Base-by-base conservation (phyloP, 208 protist genomes). In the Kentomonas sorsogonicus region DNA sequence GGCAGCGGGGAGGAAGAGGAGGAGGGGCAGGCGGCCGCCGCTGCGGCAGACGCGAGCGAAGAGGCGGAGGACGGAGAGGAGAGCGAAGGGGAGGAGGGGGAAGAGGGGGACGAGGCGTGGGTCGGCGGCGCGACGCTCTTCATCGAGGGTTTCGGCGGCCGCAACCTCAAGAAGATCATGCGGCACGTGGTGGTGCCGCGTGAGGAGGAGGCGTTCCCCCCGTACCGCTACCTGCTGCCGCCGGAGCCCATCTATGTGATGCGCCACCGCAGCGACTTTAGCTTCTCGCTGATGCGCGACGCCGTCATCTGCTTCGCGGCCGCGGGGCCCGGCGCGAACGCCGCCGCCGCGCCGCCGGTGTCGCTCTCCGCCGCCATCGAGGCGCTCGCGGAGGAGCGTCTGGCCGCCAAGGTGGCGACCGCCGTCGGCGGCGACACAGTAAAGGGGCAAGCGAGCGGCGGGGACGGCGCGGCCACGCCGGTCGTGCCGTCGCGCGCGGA, bases 171-270 rank as follows among this genome's bases (percentile, higher is more conserved):
- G 60, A 86, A 86, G 53, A 71, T 86, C 26, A 72, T 62, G 15
- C 83, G 83, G 16, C 74, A 86, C 66, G 53, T 75, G 5, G 61
- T 84, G 29, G 13, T 91, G 33, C 60, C 61, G 53, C 60, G 71
- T 69, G 52, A 77, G 44, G 23, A 62, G 51, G 53, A 63, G 22
- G 5, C 69, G 54, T 74, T 91, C 33, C 83, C 83, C 5, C 74
- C 79, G 0, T 94, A 94, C 56, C 67, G 66, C 18, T 86, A 79
- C 51, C 76, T 86, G 36, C 57, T 94, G 0, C 87, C 87, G 1
- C 87, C 87, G 0, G 87, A 94, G 69, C 87, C 87, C 25, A 38
- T 89, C 22, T 89, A 94, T 58, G 43, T 77, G n/a, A 54, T 62
- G 0, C 77, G 73, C 31, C 72, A 78, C 40, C 72, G 76, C n/a